Evolutionary conservation across 148 eudicot genomes (phyloP).

Genomic region (Diospyros kaki): DNA sequence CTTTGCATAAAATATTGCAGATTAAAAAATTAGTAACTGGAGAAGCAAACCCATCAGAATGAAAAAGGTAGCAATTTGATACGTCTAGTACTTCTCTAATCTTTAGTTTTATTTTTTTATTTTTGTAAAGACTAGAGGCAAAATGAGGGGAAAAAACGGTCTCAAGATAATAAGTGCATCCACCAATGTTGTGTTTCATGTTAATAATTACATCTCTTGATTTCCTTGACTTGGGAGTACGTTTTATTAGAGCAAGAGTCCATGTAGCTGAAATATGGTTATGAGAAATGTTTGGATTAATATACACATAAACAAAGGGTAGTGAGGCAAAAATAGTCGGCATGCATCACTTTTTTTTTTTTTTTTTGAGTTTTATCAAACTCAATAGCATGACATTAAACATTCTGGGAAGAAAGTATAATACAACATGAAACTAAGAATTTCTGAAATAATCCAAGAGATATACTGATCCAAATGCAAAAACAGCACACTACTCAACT

Average conservation of each 20-base stretch:
- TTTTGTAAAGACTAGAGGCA: no score
- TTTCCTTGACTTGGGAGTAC: neutral
- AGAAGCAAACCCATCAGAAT: neutral
- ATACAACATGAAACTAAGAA: neutral
- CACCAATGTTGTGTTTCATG: neutral
- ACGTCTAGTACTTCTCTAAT: no score
- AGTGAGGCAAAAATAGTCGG: neutral
- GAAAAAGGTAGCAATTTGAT: neutral
- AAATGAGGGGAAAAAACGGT: neutral
- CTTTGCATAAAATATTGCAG: neutral
- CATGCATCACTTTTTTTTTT: neutral
- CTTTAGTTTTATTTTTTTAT: no score
- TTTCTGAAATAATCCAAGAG: neutral
- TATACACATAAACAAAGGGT: neutral
- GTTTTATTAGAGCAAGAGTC: neutral
- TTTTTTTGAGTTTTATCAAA: neutral
- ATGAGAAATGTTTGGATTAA: neutral
- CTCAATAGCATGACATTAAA: neutral
- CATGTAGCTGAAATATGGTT: neutral
- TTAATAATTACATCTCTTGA: neutral
- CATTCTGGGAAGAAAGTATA: neutral
- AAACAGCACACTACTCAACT: no score
- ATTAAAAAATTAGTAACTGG: slow-evolving; percentile 11
- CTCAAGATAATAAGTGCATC: neutral
- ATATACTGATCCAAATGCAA: neutral